A percentile compares a stretch with the other conserved stretches of the same genome.
phyloP scores from a whole-genome alignment of 495 filamentous ascomycete species.

The Penicillium cosmopolitanum region DNA sequence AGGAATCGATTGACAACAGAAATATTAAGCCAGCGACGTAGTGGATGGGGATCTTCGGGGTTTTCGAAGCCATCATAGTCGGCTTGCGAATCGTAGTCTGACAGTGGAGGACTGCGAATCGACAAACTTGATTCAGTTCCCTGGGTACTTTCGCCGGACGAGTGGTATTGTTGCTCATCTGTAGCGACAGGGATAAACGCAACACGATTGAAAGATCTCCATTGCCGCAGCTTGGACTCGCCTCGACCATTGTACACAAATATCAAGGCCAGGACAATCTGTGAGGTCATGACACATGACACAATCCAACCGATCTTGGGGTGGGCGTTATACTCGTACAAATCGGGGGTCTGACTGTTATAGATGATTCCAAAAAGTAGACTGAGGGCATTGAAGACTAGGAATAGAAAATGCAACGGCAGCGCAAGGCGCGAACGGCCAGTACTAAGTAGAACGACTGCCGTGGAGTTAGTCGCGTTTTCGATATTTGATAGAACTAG shows the following conservation, averaged over 20 bases:
- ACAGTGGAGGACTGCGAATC: conserved; percentile 64
- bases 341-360: conserved; percentile 79
- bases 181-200: conserved; percentile 71
- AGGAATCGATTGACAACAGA: conserved; percentile 51
- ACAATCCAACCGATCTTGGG: conserved; percentile 88
- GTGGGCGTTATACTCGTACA: conserved; percentile 88
- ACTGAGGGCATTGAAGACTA: conserved; percentile 70
- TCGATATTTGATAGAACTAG: neutral
- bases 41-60: conserved; percentile 40
- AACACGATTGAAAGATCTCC: conserved; percentile 41
- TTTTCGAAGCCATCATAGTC: conserved; percentile 57
- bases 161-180: conserved; percentile 63
- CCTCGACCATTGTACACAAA: conserved; percentile 50
- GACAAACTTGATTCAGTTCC: conserved; percentile 76
- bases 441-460: conserved; percentile 84
- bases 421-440: conserved; percentile 76
- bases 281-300: conserved; percentile 69
- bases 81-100: conserved; percentile 51
- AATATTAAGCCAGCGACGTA: conserved; percentile 49
- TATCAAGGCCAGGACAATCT: conserved; percentile 70
- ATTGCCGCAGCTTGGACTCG: conserved; percentile 24
- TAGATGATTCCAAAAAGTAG: conserved; percentile 76
- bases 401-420: conserved; percentile 72
- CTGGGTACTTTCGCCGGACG: conserved; percentile 86
- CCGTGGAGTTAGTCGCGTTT: neutral